These are phyloP conservation scores for Rhododendron ferrugineum DNA, from an alignment of 148 eudicot species.

Conservation along the genomic window DNA sequence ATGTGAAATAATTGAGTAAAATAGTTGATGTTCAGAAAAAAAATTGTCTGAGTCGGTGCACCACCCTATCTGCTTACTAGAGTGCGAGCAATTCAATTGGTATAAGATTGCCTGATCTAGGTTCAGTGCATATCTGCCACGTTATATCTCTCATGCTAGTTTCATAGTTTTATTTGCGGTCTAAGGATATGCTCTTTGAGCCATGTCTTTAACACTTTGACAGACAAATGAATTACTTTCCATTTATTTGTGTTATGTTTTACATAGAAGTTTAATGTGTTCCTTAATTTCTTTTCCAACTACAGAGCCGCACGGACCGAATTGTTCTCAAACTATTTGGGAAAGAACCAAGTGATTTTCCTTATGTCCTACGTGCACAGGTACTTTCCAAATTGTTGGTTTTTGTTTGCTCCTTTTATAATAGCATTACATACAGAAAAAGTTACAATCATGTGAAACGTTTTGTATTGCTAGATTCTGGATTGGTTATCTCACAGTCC, in stretches of 20 bases:
- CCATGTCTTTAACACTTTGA: background rate
- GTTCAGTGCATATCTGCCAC: background rate
- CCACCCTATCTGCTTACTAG: background rate
- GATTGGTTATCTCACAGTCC: slow-evolving; percentile 78
- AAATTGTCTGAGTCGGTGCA: background rate
- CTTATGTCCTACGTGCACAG: slow-evolving; percentile 56
- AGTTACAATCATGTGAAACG: background rate
- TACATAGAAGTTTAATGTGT: background rate
- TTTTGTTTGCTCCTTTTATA: background rate
- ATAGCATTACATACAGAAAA: background rate
- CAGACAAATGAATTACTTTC: background rate
- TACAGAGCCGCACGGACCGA: slow-evolving; percentile 70
- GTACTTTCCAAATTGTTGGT: slow-evolving; percentile 21
- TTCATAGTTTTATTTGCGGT: background rate
- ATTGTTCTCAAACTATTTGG: slow-evolving; percentile 81
- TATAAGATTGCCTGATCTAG: background rate
- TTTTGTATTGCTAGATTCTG: slow-evolving; percentile 41
- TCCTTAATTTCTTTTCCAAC: background rate
- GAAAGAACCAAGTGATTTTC: slow-evolving; percentile 73
- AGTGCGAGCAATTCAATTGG: background rate
- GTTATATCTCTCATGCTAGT: background rate
- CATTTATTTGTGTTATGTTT: background rate
- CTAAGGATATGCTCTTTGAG: background rate
- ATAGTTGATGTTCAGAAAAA: background rate
- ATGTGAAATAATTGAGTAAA: background rate